Evolutionary conservation across 2,329 filamentous ascomycete species (phyloP).

Genomic region (Colletotrichum sp.): DNA sequence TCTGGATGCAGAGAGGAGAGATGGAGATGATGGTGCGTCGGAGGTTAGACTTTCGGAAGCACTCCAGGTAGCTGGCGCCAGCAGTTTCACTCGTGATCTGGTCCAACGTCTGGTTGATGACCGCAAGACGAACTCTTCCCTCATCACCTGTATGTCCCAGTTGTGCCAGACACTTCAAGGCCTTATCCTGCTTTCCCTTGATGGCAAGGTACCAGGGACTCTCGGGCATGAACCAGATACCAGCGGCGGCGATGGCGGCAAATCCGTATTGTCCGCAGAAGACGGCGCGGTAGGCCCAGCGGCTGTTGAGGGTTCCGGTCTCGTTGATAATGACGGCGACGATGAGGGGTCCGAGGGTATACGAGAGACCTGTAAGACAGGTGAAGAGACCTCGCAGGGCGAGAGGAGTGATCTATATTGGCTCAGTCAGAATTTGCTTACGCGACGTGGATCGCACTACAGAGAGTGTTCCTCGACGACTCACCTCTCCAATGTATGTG

Average conservation of each 20-base stretch:
- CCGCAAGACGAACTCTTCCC: slow-evolving; percentile 32
- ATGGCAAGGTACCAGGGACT: slow-evolving; percentile 46
- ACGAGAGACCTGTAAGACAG: slow-evolving; percentile 29
- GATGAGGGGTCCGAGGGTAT: slow-evolving; percentile 29
- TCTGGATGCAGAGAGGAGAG: slow-evolving; percentile 38
- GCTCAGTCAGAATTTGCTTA: slow-evolving; percentile 28
- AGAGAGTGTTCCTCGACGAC: not conserved
- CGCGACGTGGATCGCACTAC: no score
- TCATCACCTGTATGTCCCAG: slow-evolving; percentile 33
- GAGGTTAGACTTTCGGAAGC: slow-evolving; percentile 42
- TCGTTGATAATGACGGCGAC: slow-evolving; percentile 36
- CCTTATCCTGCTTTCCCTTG: slow-evolving; percentile 36
- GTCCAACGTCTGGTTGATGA: slow-evolving; percentile 35
- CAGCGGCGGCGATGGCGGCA: slow-evolving; percentile 29
- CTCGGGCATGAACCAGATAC: slow-evolving; percentile 45
- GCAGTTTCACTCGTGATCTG: slow-evolving; percentile 33
- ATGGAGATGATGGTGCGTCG: slow-evolving; percentile 44
- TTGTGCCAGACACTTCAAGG: slow-evolving; percentile 36
- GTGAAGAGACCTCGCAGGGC: slow-evolving; percentile 33
- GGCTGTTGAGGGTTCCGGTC: slow-evolving; percentile 27
- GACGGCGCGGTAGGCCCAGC: slow-evolving; percentile 37
- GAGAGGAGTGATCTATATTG: slow-evolving; percentile 29
- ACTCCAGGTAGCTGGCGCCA: slow-evolving; percentile 42
- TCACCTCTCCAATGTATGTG: slow-evolving; percentile 36
- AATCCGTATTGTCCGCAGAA: slow-evolving; percentile 39